These are phyloP conservation scores for Phytophthora citricola DNA, from an alignment of 352 stramenopile genomes.

Conservation along the genomic window DNA sequence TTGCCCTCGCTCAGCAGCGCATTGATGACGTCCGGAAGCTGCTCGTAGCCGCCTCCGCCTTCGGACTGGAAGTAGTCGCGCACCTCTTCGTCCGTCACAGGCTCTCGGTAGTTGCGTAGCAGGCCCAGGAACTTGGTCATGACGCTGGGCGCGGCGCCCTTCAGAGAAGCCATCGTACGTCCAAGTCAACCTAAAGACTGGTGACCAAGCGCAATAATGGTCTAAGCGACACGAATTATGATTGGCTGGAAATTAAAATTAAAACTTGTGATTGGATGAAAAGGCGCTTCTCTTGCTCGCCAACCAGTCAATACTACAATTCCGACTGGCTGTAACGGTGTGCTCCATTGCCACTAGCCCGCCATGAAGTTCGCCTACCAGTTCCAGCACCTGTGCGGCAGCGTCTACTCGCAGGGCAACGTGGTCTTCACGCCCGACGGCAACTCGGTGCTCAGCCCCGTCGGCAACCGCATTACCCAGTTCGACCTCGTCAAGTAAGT, in stretches of 20 bases:
- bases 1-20: slow-evolving; percentile 84
- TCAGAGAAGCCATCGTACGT: slow-evolving; percentile 35
- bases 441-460: slow-evolving; percentile 92
- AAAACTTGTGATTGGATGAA: slow-evolving; percentile 35
- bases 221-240: slow-evolving; percentile 7
- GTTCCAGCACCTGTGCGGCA: slow-evolving; percentile 94
- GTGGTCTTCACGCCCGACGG: slow-evolving; percentile 93
- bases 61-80: slow-evolving; percentile 79
- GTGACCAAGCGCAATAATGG: slow-evolving; percentile 20
- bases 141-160: slow-evolving; percentile 42
- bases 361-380: slow-evolving; percentile 92
- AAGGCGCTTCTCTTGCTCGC: slow-evolving; percentile 28
- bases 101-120: slow-evolving; percentile 81
- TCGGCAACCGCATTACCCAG: slow-evolving; percentile 94
- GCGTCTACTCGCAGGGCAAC: slow-evolving; percentile 94
- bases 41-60: slow-evolving; percentile 74
- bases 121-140: slow-evolving; percentile 79
- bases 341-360: slow-evolving; percentile 5
- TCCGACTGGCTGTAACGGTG: slow-evolving; percentile 2
- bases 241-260: slow-evolving; percentile 43
- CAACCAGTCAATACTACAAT: slow-evolving; percentile 49
- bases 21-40: slow-evolving; percentile 86
- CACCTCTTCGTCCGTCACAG: slow-evolving; percentile 82
- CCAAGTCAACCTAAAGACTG: slow-evolving; percentile 20
- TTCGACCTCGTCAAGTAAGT: slow-evolving; percentile 94